phyloP scores from a whole-genome alignment of 345 rosid species.

The Camelina neglecta region DNA sequence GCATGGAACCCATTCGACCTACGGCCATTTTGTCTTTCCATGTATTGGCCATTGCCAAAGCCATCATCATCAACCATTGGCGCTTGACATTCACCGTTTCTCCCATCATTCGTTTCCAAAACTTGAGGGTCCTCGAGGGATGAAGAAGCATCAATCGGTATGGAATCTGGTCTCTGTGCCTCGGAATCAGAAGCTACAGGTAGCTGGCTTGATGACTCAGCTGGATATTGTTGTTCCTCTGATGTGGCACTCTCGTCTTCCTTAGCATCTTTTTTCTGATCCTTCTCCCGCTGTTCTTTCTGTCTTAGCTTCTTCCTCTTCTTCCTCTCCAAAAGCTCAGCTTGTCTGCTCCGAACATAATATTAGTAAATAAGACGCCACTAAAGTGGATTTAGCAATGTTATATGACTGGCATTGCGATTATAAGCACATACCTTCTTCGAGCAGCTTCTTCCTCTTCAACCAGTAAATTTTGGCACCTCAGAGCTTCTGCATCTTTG shows the following conservation, averaged over 20 bases:
- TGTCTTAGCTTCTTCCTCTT: constrained; percentile 84
- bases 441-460: constrained; percentile 98
- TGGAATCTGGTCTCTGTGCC: constrained; percentile 47
- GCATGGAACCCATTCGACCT: constrained; percentile 55
- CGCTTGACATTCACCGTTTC: constrained; percentile 54
- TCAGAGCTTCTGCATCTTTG: constrained; percentile 93
- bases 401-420: constrained; percentile 22
- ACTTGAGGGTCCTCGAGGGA: constrained; percentile 48
- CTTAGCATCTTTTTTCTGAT: constrained; percentile 52
- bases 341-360: constrained; percentile 56
- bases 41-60: constrained; percentile 42
- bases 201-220: constrained; percentile 53
- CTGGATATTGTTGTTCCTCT: constrained; percentile 50
- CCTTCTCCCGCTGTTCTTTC: constrained; percentile 84
- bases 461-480: constrained; percentile 88
- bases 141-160: constrained; percentile 46
- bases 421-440: constrained; percentile 61
- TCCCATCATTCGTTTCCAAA: constrained; percentile 46
- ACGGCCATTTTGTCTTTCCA: constrained; percentile 50
- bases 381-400: constrained; percentile 1
- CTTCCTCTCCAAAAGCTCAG: constrained; percentile 79
- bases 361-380: constrained; percentile 24
- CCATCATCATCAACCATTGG: constrained; percentile 47
- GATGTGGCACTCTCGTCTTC: constrained; percentile 50
- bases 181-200: constrained; percentile 53